Evolutionary conservation across 192 early-diverging fungal genomes (phyloP).

Genomic region (Linnemannia exigua): DNA sequence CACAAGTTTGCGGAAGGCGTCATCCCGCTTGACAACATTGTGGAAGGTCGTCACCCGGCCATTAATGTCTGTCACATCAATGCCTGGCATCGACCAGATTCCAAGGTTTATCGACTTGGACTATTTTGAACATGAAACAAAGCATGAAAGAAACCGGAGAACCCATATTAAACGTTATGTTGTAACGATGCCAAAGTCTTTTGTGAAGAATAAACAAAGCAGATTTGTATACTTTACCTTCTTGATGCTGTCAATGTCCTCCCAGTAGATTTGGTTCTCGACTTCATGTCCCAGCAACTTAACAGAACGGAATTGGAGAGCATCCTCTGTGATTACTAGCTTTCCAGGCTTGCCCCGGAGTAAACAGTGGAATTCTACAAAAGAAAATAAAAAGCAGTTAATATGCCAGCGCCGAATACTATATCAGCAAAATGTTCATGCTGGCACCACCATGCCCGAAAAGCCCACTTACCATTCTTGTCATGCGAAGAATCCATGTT

Average conservation of each 20-base stretch:
- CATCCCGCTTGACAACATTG: conserved; percentile 53
- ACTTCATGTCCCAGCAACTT: conserved; percentile 44
- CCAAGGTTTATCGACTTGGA: conserved; percentile 50
- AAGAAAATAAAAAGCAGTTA: not conserved
- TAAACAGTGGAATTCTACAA: conserved; percentile 51
- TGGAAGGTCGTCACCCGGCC: conserved; percentile 36
- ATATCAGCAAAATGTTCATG: not conserved
- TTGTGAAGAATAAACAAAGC: no score
- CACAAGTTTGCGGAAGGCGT: conserved; percentile 53
- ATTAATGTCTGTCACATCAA: conserved; percentile 52
- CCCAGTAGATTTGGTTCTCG: conserved; percentile 31
- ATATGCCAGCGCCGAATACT: no score
- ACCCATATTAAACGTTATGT: not conserved
- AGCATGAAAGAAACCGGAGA: not conserved
- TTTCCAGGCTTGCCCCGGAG: conserved; percentile 53
- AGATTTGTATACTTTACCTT: conserved; percentile 19
- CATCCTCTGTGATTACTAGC: conserved; percentile 41
- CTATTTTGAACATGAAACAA: conserved; percentile 2
- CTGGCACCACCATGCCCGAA: not conserved
- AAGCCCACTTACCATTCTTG: not conserved
- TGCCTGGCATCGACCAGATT: conserved; percentile 51
- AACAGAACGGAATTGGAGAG: conserved; percentile 42
- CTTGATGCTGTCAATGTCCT: conserved; percentile 39
- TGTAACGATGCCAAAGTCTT: not conserved
- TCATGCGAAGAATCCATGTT: not conserved